Evolutionary conservation across 2,329 filamentous ascomycete genomes (phyloP), one percentile per base, ranked within the genome.

Genomic region (Aphanoascus verrucosus): DNA sequence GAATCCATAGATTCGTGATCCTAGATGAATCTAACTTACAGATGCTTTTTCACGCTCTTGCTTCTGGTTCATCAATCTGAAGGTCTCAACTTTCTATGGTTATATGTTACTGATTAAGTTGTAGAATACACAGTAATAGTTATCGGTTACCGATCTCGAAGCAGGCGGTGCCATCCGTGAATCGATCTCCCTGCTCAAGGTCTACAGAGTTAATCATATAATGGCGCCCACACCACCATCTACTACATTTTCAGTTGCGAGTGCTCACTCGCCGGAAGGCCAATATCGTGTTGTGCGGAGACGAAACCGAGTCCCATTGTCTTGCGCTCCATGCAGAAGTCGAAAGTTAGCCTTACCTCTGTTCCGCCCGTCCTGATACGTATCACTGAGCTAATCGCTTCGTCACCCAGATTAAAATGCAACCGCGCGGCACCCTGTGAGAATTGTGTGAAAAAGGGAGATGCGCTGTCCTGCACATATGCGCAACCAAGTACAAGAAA

Each of bases 381-480:
- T 23, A 23, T 41, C 38, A 37, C 35, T 43, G 15, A 53, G 44
- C 15, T 31, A 44, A 37, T 47, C 60, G 61, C 55, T 44, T 49
- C 38, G 6, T 14, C 54, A 59, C 43, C 23, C 48, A 82, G 78
- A 63, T 80, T 93, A 70, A 96, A 96, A 80, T 97, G 91, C 74
- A 94, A 97, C 69, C 84, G 93, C 64, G 83, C 81, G 58, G 82
- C 89, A 60, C 91, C 91, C 53, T 97, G 89, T 72, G 88, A 93
- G 72, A 97, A 97, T 67, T 97, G 91, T 69, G 82, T 88, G 55
- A 95, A 94, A 73, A 84, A 89, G 63, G 87, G 83, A 60, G 87
- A 90, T 69, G 83, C 85, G 12, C 72, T 78, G 53, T 85, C 87
- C 54, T 97, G 91, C 73, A 86, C 85, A 60, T 97, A 96, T 74